Percentiles rank a stretch among this genome's conserved stretches.
These are phyloP conservation scores for Phytophthora agathidicida DNA, from an alignment of 352 stramenopile species.

Conservation along the genomic window DNA sequence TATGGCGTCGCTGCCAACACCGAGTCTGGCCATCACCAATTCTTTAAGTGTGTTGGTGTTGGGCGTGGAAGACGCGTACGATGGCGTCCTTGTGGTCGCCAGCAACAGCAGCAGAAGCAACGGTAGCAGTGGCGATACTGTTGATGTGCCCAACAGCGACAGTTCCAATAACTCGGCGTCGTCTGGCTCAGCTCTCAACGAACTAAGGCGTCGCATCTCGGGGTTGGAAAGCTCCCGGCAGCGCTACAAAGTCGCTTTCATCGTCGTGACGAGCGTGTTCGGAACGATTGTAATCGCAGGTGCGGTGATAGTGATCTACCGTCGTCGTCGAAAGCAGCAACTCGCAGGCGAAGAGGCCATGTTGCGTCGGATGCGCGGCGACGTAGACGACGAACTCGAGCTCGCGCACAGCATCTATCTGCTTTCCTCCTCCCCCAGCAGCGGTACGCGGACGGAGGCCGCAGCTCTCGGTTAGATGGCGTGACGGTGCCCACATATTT, in stretches of 20 bases:
- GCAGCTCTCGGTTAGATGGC: background rate
- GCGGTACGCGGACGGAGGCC: background rate
- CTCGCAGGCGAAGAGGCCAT: slow-evolving; percentile 38
- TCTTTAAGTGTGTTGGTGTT: slow-evolving; percentile 46
- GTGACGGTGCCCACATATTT: slow-evolving; percentile 29
- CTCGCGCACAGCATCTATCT: slow-evolving; percentile 50
- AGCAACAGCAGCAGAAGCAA: slow-evolving; percentile 8
- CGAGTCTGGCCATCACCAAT: slow-evolving; percentile 43
- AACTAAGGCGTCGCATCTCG: slow-evolving; percentile 21
- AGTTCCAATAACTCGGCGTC: slow-evolving; percentile 11
- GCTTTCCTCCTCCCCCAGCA: slow-evolving; percentile 38
- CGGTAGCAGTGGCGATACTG: slow-evolving; percentile 7
- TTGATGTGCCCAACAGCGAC: slow-evolving; percentile 3
- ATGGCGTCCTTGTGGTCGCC: slow-evolving; percentile 34
- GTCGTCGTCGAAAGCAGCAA: slow-evolving; percentile 26
- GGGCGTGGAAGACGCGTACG: slow-evolving; percentile 51
- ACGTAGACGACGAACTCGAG: slow-evolving; percentile 47
- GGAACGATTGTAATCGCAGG: slow-evolving; percentile 11
- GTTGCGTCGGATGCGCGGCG: slow-evolving; percentile 46
- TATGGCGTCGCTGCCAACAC: slow-evolving; percentile 35
- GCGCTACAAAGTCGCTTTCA: slow-evolving; percentile 40
- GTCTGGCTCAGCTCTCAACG: slow-evolving; percentile 21
- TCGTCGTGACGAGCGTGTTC: slow-evolving; percentile 32
- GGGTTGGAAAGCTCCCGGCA: slow-evolving; percentile 26
- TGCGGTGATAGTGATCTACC: slow-evolving; percentile 11